Conservation (phyloP, 306 rosid genomes). For the Cyamopsis tetragonoloba region DNA sequence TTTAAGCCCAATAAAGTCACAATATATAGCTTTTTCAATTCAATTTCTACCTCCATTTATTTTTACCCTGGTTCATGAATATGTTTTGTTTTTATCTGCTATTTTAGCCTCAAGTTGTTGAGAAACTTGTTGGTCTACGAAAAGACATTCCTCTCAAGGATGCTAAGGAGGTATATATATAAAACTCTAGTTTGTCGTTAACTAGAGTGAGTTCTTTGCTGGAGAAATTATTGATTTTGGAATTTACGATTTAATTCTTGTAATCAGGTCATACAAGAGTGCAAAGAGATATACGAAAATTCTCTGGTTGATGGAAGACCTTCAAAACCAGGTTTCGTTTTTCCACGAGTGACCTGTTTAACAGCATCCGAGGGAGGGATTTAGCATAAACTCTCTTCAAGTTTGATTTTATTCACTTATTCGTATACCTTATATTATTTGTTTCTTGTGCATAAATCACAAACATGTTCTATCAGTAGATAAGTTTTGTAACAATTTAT, state of each 20-base stretch:
- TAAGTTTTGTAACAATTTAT: conserved; percentile 11
- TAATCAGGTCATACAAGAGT: conserved; percentile 88
- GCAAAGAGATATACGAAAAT: conserved; percentile 92
- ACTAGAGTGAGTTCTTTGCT: background rate
- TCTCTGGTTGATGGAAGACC: conserved; percentile 80
- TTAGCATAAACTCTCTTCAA: conserved; percentile 79
- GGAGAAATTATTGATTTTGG: conserved; percentile 7
- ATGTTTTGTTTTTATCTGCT: conserved; percentile 23
- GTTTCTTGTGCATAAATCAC: background rate
- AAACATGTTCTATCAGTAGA: background rate
- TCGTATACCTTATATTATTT: background rate
- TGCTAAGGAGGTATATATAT: conserved; percentile 93
- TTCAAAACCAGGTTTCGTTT: conserved; percentile 74
- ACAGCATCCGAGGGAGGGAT: conserved; percentile 55
- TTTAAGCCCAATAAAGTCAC: conserved; percentile 10
- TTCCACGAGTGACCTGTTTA: conserved; percentile 74
- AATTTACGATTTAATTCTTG: conserved; percentile 13
- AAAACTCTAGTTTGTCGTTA: background rate
- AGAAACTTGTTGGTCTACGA: conserved; percentile 86
- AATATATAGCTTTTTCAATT: background rate
- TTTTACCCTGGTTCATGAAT: background rate
- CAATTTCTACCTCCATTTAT: background rate
- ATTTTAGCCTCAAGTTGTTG: conserved; percentile 89
- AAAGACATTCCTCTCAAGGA: conserved; percentile 97
- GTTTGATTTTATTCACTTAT: conserved; percentile 14